These are phyloP conservation scores for Hydnomerulius pinastri DNA, from an alignment of 768 basidiomycete genomes.

Conservation along the genomic window DNA sequence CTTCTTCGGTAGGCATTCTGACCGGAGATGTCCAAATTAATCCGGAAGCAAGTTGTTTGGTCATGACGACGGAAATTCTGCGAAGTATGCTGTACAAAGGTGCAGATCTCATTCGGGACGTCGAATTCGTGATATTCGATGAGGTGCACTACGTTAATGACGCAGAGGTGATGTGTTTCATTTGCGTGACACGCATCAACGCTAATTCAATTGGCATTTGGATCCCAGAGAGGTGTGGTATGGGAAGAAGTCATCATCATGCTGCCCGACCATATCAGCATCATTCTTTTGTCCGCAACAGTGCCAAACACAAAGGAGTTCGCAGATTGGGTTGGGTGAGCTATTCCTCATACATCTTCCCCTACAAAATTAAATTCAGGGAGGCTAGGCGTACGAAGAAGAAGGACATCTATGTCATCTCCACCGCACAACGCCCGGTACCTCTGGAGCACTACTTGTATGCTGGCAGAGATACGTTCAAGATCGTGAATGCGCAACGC, in stretches of 20 bases:
- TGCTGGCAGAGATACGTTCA: slow-evolving; percentile 89
- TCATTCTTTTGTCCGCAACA: slow-evolving; percentile 95
- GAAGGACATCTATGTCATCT: slow-evolving; percentile 99
- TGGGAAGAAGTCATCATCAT: slow-evolving; percentile 99
- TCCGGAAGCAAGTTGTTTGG: slow-evolving; percentile 93
- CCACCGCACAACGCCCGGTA: slow-evolving; percentile 93
- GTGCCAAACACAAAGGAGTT: slow-evolving; percentile 98
- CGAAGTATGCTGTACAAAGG: slow-evolving; percentile 99
- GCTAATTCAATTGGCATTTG: slow-evolving; percentile 14
- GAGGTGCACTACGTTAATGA: slow-evolving; percentile 99
- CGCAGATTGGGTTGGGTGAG: slow-evolving; percentile 98
- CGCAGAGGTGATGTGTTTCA: slow-evolving; percentile 69
- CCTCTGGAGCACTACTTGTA: slow-evolving; percentile 97
- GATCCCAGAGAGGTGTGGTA: slow-evolving; percentile 86
- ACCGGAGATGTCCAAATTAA: slow-evolving; percentile 99
- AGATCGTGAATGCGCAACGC: slow-evolving; percentile 85
- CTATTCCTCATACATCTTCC: slow-evolving; percentile 11
- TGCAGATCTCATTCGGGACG: slow-evolving; percentile 96
- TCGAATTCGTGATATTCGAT: slow-evolving; percentile 99
- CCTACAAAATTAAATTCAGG: slow-evolving; percentile 8
- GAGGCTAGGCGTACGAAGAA: slow-evolving; percentile 87
- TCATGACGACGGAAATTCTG: slow-evolving; percentile 98
- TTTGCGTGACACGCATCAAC: neutral
- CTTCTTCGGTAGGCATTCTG: slow-evolving; percentile 89
- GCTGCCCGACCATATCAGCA: slow-evolving; percentile 98